Conservation (phyloP, 1,284 basidiomycete species). For the Jaminaea rosea region DNA sequence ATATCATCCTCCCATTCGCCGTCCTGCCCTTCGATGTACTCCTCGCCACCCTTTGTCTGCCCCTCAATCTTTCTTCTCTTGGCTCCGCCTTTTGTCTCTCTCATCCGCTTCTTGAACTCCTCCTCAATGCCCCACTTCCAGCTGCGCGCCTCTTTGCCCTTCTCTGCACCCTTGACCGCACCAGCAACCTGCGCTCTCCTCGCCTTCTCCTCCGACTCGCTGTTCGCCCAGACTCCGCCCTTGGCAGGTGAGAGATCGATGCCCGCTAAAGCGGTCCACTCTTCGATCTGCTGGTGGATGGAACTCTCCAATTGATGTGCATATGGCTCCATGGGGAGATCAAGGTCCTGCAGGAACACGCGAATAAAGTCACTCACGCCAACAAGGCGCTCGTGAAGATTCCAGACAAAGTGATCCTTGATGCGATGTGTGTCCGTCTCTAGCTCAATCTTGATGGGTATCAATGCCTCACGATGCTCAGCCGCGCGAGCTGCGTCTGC, state of each 20-base stretch:
- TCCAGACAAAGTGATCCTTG: constrained; percentile 95
- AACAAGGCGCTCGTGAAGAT: constrained; percentile 65
- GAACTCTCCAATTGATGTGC: constrained; percentile 70
- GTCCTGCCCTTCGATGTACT: constrained; percentile 1
- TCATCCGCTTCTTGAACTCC: background rate
- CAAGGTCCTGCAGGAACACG: constrained; percentile 78
- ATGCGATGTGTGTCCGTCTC: constrained; percentile 85
- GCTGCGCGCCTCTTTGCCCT: constrained; percentile 7
- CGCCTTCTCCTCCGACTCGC: constrained; percentile 11
- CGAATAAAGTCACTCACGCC: constrained; percentile 74
- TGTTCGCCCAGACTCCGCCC: constrained; percentile 42
- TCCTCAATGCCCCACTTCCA: constrained; percentile 10
- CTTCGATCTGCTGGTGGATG: constrained; percentile 81
- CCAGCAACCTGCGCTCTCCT: constrained; percentile 11
- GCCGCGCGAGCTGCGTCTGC: constrained; percentile 32
- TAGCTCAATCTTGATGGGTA: constrained; percentile 88
- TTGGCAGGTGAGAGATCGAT: constrained; percentile 51
- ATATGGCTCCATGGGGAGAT: constrained; percentile 62
- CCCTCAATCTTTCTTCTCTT: background rate
- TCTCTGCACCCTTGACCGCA: constrained; percentile 2
- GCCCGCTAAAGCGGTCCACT: constrained; percentile 69
- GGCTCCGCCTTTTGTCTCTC: background rate
- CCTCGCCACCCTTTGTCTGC: background rate
- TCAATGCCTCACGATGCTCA: constrained; percentile 57
- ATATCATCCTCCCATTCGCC: constrained; percentile 35